A percentile compares a stretch with the other conserved stretches of the same genome.
phyloP scores from a whole-genome alignment of 305 asterid species.

The Fraxinus ornus region DNA sequence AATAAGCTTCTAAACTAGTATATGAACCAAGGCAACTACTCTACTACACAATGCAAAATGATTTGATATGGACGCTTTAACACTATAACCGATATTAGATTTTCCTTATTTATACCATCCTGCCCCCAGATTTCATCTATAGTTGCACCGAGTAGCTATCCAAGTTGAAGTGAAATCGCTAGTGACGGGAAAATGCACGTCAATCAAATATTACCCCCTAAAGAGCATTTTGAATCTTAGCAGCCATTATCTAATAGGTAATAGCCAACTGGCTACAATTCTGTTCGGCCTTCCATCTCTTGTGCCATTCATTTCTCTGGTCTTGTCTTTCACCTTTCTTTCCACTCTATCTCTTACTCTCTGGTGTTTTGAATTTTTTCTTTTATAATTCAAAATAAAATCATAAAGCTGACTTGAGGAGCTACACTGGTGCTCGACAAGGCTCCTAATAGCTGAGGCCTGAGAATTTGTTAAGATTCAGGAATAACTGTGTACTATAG shows the following conservation, averaged over 20 bases:
- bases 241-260: background rate
- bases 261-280: background rate
- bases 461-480: background rate
- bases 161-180: background rate
- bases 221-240: background rate
- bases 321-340: background rate
- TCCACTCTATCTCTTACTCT: background rate
- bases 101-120: background rate
- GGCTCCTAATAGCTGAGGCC: background rate
- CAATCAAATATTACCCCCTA: background rate
- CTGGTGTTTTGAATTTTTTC: background rate
- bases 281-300: background rate
- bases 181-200: background rate
- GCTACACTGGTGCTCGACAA: background rate
- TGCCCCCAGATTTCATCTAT: background rate
- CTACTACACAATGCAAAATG: background rate
- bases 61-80: background rate
- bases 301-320: background rate
- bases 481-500: background rate
- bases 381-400: background rate
- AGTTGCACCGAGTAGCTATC: background rate
- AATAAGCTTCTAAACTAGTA: background rate
- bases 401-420: background rate
- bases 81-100: background rate
- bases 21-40: background rate